These are phyloP conservation scores for Rubus parviflorus DNA, from an alignment of 306 rosid genomes.

Conservation along the genomic window DNA sequence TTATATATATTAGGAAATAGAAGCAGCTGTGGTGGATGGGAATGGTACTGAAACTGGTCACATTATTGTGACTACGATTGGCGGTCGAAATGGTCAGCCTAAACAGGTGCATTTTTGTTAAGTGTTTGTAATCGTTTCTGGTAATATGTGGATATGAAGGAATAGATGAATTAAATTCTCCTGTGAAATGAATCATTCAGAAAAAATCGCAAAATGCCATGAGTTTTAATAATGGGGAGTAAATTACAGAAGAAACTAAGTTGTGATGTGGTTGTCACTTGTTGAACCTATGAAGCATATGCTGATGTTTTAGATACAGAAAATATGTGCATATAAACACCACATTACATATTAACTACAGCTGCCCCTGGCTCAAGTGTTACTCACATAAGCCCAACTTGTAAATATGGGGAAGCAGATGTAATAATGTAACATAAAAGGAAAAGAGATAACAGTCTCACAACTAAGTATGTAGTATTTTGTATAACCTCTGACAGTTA, in stretches of 20 bases:
- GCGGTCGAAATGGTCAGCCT: constrained; percentile 69
- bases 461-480: not conserved
- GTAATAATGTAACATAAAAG: not conserved
- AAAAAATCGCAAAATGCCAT: not conserved
- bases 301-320: not conserved
- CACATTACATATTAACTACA: not conserved
- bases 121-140: not conserved
- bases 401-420: not conserved
- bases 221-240: not conserved
- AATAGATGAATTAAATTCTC: not conserved
- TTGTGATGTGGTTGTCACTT: not conserved
- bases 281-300: not conserved
- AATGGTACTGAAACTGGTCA: constrained; percentile 75
- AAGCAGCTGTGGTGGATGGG: constrained; percentile 61
- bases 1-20: constrained; percentile 42
- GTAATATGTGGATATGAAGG: not conserved
- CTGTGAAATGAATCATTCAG: not conserved
- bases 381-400: not conserved
- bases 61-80: constrained; percentile 66
- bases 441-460: not conserved
- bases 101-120: constrained; percentile 45
- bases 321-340: not conserved
- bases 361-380: not conserved
- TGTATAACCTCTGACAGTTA: not conserved
- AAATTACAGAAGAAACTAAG: not conserved